Percentiles rank a stretch among this genome's conserved stretches.
Conservation (phyloP, 495 filamentous ascomycete genomes). For the Amorphotheca resinae region DNA sequence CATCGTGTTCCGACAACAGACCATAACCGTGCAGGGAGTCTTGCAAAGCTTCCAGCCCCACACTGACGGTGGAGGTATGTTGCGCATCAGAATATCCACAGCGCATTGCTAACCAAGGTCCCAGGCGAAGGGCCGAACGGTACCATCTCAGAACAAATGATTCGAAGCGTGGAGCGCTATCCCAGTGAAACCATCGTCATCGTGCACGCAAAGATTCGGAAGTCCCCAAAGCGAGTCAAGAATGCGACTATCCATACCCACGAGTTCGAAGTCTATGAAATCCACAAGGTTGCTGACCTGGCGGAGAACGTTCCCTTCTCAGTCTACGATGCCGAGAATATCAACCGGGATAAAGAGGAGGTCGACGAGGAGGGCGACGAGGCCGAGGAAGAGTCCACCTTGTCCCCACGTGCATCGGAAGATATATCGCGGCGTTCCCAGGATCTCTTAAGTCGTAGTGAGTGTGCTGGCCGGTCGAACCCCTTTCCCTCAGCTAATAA, state of each 20-base stretch:
- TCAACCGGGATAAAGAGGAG: conserved; percentile 19
- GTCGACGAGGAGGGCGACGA: conserved; percentile 17
- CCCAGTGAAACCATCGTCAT: conserved; percentile 71
- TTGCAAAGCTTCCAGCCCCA: conserved; percentile 42
- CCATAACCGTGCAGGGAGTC: conserved; percentile 74
- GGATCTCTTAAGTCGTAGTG: conserved; percentile 13
- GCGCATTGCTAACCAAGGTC: background rate
- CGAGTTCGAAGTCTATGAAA: conserved; percentile 68
- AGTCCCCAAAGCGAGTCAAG: conserved; percentile 62
- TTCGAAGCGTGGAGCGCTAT: conserved; percentile 73
- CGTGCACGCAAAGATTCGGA: conserved; percentile 63
- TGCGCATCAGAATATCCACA: background rate
- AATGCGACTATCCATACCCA: conserved; percentile 63
- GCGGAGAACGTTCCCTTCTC: conserved; percentile 30
- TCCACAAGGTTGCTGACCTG: conserved; percentile 49
- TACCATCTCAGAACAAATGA: conserved; percentile 49
- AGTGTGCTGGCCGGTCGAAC: background rate
- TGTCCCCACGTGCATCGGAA: conserved; percentile 1
- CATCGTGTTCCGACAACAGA: conserved; percentile 39
- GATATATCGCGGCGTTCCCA: conserved; percentile 5
- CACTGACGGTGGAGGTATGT: conserved; percentile 22
- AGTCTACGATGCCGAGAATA: conserved; percentile 26
- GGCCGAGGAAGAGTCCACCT: background rate
- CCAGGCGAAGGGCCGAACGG: conserved; percentile 8
- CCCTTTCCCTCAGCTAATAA: background rate